phyloP scores from a whole-genome alignment of 768 basidiomycete genomes.

The Russula dissimulans region DNA sequence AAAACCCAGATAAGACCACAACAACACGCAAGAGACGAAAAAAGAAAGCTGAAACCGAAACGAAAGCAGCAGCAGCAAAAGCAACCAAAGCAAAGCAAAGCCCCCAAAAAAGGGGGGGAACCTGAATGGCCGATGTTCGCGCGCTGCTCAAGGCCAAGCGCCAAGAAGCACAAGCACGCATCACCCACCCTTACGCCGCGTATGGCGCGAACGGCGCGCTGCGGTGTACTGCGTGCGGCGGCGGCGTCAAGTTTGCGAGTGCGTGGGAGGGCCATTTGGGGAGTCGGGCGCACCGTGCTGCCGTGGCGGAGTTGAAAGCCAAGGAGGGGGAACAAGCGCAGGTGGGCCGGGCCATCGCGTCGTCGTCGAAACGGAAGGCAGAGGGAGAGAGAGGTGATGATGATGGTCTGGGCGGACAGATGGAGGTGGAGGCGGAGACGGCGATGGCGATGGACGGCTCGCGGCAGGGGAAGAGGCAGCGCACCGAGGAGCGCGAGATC shows the following conservation, averaged over 20 bases:
- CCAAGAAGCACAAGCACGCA: conserved; percentile 58
- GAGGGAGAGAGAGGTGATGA: conserved; percentile 29
- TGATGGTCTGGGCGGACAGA: too few species aligned
- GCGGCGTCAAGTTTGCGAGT: conserved; percentile 59
- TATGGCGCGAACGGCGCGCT: conserved; percentile 61
- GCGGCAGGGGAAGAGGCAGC: conserved; percentile 24
- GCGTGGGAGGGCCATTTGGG: conserved; percentile 87
- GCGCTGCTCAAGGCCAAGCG: conserved; percentile 78
- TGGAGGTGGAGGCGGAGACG: conserved; percentile 27
- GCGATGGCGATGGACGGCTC: conserved; percentile 22
- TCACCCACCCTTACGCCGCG: conserved; percentile 64
- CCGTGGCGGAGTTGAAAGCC: conserved; percentile 39
- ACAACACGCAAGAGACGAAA: too few species aligned
- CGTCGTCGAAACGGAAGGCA: conserved; percentile 20
- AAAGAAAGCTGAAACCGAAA: too few species aligned
- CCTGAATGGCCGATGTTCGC: conserved; percentile 66
- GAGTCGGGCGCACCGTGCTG: conserved; percentile 68
- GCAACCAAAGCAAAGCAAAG: background rate
- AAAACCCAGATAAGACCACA: too few species aligned
- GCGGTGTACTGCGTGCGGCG: conserved; percentile 57
- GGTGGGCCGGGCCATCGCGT: conserved; percentile 17
- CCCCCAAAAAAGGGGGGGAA: background rate
- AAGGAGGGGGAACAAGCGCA: conserved; percentile 40
- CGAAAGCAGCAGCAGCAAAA: too few species aligned
- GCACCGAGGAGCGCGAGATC: conserved; percentile 26